These are phyloP conservation scores for Gynochthodes officinalis DNA, from an alignment of 257 asterid species.

Conservation along the genomic window DNA sequence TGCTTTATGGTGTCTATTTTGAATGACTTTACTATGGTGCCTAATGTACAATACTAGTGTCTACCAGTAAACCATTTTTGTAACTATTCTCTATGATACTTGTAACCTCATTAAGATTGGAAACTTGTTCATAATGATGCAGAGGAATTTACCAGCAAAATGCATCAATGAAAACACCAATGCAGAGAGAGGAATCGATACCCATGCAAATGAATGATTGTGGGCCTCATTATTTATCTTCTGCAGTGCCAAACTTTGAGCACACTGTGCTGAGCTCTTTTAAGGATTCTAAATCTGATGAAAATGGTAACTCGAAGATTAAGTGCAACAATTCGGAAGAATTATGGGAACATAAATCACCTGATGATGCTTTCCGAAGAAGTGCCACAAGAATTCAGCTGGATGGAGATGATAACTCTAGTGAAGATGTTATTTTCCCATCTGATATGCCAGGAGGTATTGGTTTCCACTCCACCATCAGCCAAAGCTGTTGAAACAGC, in stretches of 20 bases:
- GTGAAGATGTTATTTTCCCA: neutral
- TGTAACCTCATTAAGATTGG: neutral
- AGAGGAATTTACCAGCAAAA: neutral
- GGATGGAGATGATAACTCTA: neutral
- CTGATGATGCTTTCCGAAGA: conserved; percentile 6
- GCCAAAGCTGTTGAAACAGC: neutral
- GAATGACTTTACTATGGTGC: too few relatives aligned
- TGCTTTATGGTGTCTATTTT: neutral
- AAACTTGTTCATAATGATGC: neutral
- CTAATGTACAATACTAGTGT: neutral
- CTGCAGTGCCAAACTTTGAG: neutral
- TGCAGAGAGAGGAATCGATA: conserved; percentile 1
- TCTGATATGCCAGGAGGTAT: neutral
- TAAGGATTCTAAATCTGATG: conserved; percentile 3
- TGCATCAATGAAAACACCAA: neutral
- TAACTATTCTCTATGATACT: neutral
- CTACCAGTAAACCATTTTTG: neutral
- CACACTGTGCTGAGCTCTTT: neutral
- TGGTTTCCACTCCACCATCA: neutral
- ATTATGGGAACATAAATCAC: neutral
- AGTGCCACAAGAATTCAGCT: neutral
- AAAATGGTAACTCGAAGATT: neutral
- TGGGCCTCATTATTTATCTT: neutral
- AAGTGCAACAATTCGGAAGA: neutral
- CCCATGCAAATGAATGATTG: neutral